Evolutionary conservation across 352 stramenopile genomes (phyloP).

Genomic region (Phytophthora vignae): DNA sequence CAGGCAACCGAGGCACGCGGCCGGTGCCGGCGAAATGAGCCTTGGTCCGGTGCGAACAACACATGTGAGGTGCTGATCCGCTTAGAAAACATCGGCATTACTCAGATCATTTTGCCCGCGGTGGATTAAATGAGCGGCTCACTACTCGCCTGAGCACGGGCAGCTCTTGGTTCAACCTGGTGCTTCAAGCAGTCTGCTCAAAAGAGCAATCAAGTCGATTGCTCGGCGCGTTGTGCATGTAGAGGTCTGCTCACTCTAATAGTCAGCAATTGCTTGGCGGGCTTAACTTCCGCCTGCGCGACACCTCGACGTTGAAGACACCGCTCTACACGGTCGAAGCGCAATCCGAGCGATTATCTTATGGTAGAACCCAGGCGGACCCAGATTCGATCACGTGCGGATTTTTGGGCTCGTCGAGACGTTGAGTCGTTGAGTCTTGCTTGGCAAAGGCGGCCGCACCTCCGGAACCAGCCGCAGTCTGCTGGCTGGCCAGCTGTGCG

Average conservation of each 20-base stretch:
- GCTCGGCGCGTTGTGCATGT: no score
- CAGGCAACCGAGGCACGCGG: slow-evolving; percentile 13
- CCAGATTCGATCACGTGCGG: slow-evolving; percentile 13
- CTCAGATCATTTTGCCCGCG: not conserved
- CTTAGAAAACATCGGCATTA: slow-evolving; percentile 7
- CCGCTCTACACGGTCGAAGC: slow-evolving; percentile 17
- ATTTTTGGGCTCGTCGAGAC: no score
- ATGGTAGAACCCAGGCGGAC: not conserved
- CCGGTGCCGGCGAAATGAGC: slow-evolving; percentile 8
- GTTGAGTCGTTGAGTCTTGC: not conserved
- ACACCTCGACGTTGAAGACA: not conserved
- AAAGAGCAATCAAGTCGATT: no score
- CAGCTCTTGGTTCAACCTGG: not conserved
- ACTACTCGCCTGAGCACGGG: not conserved
- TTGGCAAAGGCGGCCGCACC: slow-evolving; percentile 26
- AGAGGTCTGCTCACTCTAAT: no score
- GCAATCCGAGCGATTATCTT: slow-evolving; percentile 32
- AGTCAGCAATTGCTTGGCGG: not conserved
- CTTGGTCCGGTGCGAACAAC: not conserved
- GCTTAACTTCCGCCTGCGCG: not conserved
- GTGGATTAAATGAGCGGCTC: not conserved
- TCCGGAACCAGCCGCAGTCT: slow-evolving; percentile 33
- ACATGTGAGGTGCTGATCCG: not conserved
- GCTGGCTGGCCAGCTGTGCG: slow-evolving; percentile 23
- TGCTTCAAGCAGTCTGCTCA: slow-evolving; percentile 9